These are phyloP conservation scores for Mycena sp. DNA, from an alignment of 1,284 basidiomycete species.

Conservation along the genomic window DNA sequence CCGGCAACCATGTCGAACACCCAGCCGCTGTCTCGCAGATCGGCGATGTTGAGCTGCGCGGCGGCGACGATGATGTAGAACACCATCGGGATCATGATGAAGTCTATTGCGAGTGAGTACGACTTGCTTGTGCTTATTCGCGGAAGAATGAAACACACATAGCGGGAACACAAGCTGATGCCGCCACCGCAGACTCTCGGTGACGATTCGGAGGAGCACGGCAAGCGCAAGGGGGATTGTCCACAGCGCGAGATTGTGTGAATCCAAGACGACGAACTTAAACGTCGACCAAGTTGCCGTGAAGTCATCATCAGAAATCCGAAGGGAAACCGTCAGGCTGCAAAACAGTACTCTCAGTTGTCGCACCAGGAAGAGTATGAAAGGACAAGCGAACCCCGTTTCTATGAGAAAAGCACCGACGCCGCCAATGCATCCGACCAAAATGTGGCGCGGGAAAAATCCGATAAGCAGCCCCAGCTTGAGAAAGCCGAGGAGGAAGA, in stretches of 20 bases:
- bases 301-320: constrained; percentile 86
- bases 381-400: constrained; percentile 70
- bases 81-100: constrained; percentile 82
- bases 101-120: constrained; percentile 60
- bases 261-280: constrained; percentile 66
- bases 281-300: constrained; percentile 74
- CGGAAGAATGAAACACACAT: constrained; percentile 61
- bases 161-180: constrained; percentile 94
- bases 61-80: constrained; percentile 87
- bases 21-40: constrained; percentile 81
- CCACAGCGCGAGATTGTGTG: constrained; percentile 78
- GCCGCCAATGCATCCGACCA: constrained; percentile 97
- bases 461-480: constrained; percentile 89
- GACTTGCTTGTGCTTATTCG: not conserved
- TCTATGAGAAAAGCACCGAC: constrained; percentile 93
- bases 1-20: constrained; percentile 78
- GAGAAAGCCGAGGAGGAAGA: constrained; percentile 87
- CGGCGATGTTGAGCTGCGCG: constrained; percentile 68
- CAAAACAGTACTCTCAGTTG: not conserved
- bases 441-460: constrained; percentile 96
- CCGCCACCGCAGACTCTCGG: constrained; percentile 67
- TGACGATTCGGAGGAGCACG: constrained; percentile 83
- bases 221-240: constrained; percentile 82
- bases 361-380: not conserved
- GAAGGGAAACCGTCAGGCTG: constrained; percentile 85